A percentile compares a stretch with the other conserved stretches of the same genome.
Conservation (phyloP, 202 grass and related monocot species). For the Setaria viridis region DNA sequence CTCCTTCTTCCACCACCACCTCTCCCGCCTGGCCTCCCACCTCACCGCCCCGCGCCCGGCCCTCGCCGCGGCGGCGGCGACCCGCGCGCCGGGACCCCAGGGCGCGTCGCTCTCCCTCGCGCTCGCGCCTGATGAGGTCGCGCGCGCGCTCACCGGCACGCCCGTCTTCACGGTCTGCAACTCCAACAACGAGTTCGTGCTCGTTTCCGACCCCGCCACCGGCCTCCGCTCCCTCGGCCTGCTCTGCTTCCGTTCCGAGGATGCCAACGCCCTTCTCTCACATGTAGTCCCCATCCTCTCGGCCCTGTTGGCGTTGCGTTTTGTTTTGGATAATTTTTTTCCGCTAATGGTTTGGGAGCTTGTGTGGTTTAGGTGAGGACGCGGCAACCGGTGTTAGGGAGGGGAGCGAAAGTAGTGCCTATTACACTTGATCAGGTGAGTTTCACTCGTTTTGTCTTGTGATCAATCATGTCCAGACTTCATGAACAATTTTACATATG, state of each 20-base stretch:
- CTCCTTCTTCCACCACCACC: constrained; percentile 80
- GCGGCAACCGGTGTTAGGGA: constrained; percentile 77
- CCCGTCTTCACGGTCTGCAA: constrained; percentile 88
- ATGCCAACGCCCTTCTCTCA: constrained; percentile 74
- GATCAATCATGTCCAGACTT: constrained; percentile 22
- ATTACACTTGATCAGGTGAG: constrained; percentile 95
- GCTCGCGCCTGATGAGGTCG: constrained; percentile 71
- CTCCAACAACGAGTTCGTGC: constrained; percentile 85
- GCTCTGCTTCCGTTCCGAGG: constrained; percentile 88
- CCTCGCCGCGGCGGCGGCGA: constrained; percentile 46
- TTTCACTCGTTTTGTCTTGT: constrained; percentile 33
- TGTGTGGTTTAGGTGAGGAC: constrained; percentile 64
- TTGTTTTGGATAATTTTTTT: constrained; percentile 18
- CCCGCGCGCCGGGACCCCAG: constrained; percentile 17
- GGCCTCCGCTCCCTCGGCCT: constrained; percentile 74
- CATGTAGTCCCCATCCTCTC: constrained; percentile 54
- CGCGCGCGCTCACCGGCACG: constrained; percentile 71
- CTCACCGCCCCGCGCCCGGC: constrained; percentile 56
- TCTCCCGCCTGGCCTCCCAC: constrained; percentile 65
- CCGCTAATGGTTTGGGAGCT: constrained; percentile 31
- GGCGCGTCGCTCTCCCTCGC: constrained; percentile 59
- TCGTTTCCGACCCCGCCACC: constrained; percentile 77
- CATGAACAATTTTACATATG: neutral
- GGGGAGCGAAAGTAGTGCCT: constrained; percentile 83
- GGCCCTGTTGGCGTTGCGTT: neutral